Evolutionary conservation across 495 filamentous ascomycete genomes (phyloP).

Genomic region (Aspergillus saccharolyticus): DNA sequence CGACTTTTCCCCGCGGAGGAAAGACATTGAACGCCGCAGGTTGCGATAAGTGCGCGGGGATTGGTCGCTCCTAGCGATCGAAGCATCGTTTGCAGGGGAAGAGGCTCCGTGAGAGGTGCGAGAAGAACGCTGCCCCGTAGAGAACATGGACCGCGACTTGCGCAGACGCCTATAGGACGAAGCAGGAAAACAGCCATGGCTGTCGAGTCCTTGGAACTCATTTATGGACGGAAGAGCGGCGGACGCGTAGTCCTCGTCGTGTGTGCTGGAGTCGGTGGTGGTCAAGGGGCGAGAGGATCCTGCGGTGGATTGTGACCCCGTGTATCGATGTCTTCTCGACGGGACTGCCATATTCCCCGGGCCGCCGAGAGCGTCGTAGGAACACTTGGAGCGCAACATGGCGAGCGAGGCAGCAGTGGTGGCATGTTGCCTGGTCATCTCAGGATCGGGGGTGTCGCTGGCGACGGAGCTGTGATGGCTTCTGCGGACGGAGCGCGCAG

Average conservation of each 20-base stretch:
- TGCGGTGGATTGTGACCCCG: not conserved
- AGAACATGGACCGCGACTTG: conserved; percentile 70
- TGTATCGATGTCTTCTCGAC: conserved; percentile 19
- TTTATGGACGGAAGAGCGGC: conserved; percentile 31
- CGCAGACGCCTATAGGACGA: conserved; percentile 73
- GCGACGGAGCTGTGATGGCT: conserved; percentile 17
- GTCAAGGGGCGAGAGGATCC: conserved; percentile 2
- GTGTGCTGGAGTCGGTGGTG: not conserved
- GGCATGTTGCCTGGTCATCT: conserved; percentile 56
- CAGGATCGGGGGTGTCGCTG: conserved; percentile 46
- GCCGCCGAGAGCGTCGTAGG: conserved; percentile 31
- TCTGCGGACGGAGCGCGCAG: conserved; percentile 54
- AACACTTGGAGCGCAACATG: conserved; percentile 49
- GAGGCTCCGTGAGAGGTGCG: conserved; percentile 21
- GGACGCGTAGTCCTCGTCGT: conserved; percentile 8
- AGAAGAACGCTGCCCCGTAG: conserved; percentile 42
- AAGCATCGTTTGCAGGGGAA: conserved; percentile 11
- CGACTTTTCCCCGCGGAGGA: conserved; percentile 43
- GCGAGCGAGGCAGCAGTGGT: conserved; percentile 64
- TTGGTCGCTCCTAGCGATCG: conserved; percentile 3
- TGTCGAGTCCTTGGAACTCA: conserved; percentile 46
- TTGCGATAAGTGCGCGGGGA: conserved; percentile 18
- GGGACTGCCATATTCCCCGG: conserved; percentile 39
- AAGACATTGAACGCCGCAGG: conserved; percentile 58
- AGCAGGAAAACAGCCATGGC: conserved; percentile 57